Base-by-base conservation (phyloP, 2,329 filamentous ascomycete species). In the Pseudocercospora ulei region DNA sequence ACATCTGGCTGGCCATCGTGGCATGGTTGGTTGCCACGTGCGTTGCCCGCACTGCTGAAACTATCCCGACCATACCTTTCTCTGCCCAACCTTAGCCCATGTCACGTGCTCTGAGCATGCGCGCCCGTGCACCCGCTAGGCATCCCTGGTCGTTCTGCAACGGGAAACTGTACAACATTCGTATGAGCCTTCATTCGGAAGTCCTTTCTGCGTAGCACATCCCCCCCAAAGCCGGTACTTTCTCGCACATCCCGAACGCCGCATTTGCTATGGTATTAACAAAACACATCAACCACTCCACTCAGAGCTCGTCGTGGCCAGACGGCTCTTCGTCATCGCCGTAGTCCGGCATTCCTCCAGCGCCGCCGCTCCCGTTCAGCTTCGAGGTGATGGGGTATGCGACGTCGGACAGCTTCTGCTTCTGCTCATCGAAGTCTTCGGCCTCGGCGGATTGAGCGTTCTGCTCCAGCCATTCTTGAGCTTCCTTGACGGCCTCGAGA, bases 381-480 rank as follows among this genome's bases (percentile, higher is more conserved):
- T 98, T 98, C 72, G 84, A 93, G 57, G 90, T 98, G 70, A 98
- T 98, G 54, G 90, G 90, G 72, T 96, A 95, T 38, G 90, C 90
- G 51, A 95, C 83, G 65, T 82, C 82, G 57, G 83, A 92, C 54
- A 98, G 76, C 76, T 95, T 95, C 82, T 98, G 88, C 75, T 92
- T 94, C 74, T 96, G 88, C 77, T 98, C 90, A 68, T 95, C 87
- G 58, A 96, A 95, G 72, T 96, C 90, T 71, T 95, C 88, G 44
- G 85, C 73, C 53, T 72, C 76, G 50, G 90, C 90, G 36, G 81
- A 80, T 52, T 80, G 77, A 52, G 76, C 83, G 69, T 95, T 92
- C 76, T 93, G 85, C 56, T 95, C 87, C 44, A 98, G 80, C 90
- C 90, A 98, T 65, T 95, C 87, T 56, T 80, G 80, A 49, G 85